These are phyloP conservation scores for Gossypium lobatum DNA, from an alignment of 441 rosid genomes.

Conservation along the genomic window DNA sequence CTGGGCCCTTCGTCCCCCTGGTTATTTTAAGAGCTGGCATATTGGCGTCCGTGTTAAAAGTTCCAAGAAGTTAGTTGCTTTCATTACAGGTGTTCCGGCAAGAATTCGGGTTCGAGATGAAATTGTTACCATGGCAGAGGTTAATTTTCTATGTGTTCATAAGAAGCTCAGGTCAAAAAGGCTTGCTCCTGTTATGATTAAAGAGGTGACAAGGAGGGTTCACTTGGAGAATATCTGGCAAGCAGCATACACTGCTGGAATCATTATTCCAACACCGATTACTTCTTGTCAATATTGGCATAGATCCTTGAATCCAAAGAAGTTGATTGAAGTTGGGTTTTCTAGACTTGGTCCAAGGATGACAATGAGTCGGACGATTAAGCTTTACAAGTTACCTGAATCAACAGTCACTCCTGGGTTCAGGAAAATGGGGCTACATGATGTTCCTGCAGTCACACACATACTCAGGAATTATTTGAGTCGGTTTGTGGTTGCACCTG, in stretches of 20 bases:
- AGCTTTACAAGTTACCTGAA: conserved; percentile 72
- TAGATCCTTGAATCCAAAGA: conserved; percentile 86
- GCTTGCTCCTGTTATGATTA: conserved; percentile 94
- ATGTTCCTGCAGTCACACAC: conserved; percentile 78
- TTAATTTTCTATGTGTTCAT: conserved; percentile 87
- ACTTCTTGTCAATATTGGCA: conserved; percentile 96
- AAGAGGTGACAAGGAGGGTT: conserved; percentile 89
- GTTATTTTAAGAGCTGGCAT: conserved; percentile 75
- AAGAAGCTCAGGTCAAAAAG: conserved; percentile 93
- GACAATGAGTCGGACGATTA: conserved; percentile 91
- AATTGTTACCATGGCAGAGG: conserved; percentile 82
- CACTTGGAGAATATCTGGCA: conserved; percentile 92
- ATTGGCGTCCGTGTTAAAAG: conserved; percentile 80
- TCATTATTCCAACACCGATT: conserved; percentile 87
- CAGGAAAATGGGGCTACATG: conserved; percentile 78
- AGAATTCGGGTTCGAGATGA: conserved; percentile 69
- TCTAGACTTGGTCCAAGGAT: conserved; percentile 86
- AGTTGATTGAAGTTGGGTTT: conserved; percentile 91
- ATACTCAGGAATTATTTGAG: conserved; percentile 61
- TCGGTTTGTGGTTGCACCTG: conserved; percentile 76
- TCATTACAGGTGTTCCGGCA: conserved; percentile 85
- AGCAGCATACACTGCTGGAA: conserved; percentile 93
- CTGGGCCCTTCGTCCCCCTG: conserved; percentile 88
- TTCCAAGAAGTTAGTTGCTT: conserved; percentile 78
- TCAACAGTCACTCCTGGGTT: conserved; percentile 75